Conservation (phyloP, 305 asterid species). For the Fraxinus platypoda region DNA sequence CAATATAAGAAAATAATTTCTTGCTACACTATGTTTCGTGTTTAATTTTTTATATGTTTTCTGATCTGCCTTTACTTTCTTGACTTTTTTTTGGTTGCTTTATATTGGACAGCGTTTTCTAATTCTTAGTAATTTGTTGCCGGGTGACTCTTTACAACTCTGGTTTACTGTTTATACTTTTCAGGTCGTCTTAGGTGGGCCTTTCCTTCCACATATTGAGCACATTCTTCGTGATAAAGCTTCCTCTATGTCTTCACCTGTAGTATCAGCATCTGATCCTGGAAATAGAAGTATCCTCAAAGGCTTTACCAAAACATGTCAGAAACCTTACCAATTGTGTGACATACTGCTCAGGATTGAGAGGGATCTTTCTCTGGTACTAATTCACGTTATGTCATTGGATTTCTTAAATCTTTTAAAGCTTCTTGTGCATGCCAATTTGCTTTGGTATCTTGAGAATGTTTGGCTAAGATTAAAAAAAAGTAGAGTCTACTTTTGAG, state of each 20-base stretch:
- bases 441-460: conserved; percentile 10
- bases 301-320: conserved; percentile 44
- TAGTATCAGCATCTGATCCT: conserved; percentile 73
- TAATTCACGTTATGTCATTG: conserved; percentile 9
- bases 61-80: not conserved
- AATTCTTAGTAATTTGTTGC: not conserved
- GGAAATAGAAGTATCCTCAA: conserved; percentile 69
- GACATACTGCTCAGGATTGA: conserved; percentile 65
- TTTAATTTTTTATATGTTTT: not conserved
- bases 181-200: conserved; percentile 93
- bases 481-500: not conserved
- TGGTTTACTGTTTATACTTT: conserved; percentile 29
- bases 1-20: not conserved
- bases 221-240: conserved; percentile 75
- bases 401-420: conserved; percentile 7
- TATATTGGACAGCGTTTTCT: not conserved
- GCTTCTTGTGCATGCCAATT: conserved; percentile 17
- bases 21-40: not conserved
- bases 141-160: conserved; percentile 21
- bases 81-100: not conserved
- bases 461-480: not conserved
- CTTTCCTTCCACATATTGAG: conserved; percentile 84
- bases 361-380: conserved; percentile 67
- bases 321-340: conserved; percentile 62
- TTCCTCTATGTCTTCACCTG: conserved; percentile 60